Percentiles rank a stretch among this genome's conserved stretches.
These are phyloP conservation scores for Calonectria pseudoreteaudii DNA, from an alignment of 2,329 filamentous ascomycete genomes.

Conservation along the genomic window DNA sequence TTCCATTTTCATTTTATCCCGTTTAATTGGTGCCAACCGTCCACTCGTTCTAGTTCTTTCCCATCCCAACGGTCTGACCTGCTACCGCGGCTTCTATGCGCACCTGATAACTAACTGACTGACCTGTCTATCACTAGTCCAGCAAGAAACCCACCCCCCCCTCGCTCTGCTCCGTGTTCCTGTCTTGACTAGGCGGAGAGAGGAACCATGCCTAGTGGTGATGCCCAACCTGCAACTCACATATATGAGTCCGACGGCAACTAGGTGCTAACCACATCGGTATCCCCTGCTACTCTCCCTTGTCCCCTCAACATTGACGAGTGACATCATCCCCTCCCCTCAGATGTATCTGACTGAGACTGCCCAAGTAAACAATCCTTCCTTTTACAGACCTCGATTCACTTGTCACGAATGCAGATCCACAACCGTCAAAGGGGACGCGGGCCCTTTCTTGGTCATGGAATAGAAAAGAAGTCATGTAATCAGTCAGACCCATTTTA, in stretches of 20 bases:
- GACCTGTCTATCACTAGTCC: neutral
- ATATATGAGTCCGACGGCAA: neutral
- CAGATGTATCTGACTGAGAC: neutral
- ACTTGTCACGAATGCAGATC: neutral
- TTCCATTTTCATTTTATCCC: neutral
- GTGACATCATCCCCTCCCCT: neutral
- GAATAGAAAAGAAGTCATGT: neutral
- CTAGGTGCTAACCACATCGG: neutral
- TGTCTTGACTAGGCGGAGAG: neutral
- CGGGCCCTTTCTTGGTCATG: neutral
- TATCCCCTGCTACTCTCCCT: neutral
- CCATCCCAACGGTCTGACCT: neutral
- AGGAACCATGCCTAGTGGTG: neutral
- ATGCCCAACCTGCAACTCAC: neutral
- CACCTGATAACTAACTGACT: neutral
- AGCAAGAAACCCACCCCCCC: neutral
- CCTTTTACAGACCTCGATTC: neutral
- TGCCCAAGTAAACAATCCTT: neutral
- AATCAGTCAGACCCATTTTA: neutral
- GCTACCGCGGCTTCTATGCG: neutral
- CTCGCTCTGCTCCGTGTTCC: neutral
- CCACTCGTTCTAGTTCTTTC: neutral
- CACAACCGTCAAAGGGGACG: neutral
- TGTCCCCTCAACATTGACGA: neutral
- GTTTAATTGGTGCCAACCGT: neutral